These are phyloP conservation scores for Ceratorhiza oryzae-sativae DNA, from an alignment of 1,284 basidiomycete genomes.

Conservation along the genomic window DNA sequence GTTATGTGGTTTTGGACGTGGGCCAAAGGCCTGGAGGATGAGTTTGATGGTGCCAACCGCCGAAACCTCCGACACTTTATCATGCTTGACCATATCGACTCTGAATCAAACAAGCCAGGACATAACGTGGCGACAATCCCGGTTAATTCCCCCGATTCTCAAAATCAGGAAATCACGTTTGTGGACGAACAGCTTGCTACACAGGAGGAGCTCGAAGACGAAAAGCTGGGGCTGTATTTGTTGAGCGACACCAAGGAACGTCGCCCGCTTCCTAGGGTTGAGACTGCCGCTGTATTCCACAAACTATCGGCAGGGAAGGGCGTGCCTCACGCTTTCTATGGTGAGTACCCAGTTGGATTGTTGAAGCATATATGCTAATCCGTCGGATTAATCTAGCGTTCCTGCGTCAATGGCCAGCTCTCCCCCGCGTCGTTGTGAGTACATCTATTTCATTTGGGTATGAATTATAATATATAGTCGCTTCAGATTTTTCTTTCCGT, in stretches of 20 bases:
- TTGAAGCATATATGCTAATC: not conserved
- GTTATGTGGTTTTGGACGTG: slow-evolving; percentile 70
- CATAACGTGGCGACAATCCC: not conserved
- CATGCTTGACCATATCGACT: slow-evolving; percentile 39
- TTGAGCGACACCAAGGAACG: slow-evolving; percentile 42
- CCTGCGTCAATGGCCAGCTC: slow-evolving; percentile 64
- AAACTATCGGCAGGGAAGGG: slow-evolving; percentile 60
- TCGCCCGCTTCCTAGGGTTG: slow-evolving; percentile 57
- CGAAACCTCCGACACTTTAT: slow-evolving; percentile 64
- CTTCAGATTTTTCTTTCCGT: slow-evolving; percentile 66
- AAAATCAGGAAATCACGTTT: slow-evolving; percentile 36
- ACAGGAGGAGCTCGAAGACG: slow-evolving; percentile 43
- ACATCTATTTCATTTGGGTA: not conserved
- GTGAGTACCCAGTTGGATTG: slow-evolving; percentile 41
- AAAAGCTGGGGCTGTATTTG: slow-evolving; percentile 38
- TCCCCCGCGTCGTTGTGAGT: slow-evolving; percentile 63
- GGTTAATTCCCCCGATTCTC: not conserved
- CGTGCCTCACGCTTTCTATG: slow-evolving; percentile 65
- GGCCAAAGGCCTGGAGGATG: slow-evolving; percentile 66
- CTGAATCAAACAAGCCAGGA: slow-evolving; percentile 12
- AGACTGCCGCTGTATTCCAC: slow-evolving; percentile 65
- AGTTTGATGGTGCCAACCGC: slow-evolving; percentile 64
- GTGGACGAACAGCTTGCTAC: slow-evolving; percentile 42
- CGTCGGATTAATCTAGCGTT: slow-evolving; percentile 46
- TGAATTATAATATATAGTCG: not conserved